Evolutionary conservation across 2,329 filamentous ascomycete species (phyloP), one percentile per base, ranked within the genome.

Genomic region (Arthrobotrys megalospora): DNA sequence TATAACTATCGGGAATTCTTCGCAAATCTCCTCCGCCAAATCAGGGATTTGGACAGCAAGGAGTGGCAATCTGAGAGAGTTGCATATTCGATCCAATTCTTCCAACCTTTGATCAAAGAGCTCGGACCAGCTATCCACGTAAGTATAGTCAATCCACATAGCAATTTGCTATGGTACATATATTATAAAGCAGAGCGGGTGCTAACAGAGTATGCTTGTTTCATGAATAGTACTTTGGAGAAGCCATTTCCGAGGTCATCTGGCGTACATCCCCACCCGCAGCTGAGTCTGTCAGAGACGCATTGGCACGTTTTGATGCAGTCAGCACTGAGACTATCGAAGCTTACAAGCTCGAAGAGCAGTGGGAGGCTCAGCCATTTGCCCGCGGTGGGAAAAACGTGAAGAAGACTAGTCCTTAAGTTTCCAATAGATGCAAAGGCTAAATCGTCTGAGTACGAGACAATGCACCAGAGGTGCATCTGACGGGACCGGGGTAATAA

Each of bases 261-360:
- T 48, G 45, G 45, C 45, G 19, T 4, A 48, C 45, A 48, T 48
- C 45, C 11, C 45, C 19, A 21, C 7, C 45, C 24, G 45, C 19
- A 21, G 45, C 45, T 14, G 45, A 48, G 19, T 48, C 45, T 11
- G 19, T 48, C 11, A 48, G 16, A 48, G 45, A 48, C 12, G 45
- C 45, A 6, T 48, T 48, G 45, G 45, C 45, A 21, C 45, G 45
- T 16, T 48, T 48, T 24, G 45, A 48, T 24, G 45, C 45, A 8
- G 45, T 48, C 45, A 48, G 45, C 45, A 48, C 19, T 8, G 16
- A 48, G 45, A 48, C 45, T 48, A 48, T 48, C 11, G 45, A 48
- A 12, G 45, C 45, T 10, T 48, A 48, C 11, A 48, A 12, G 19
- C 1, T 48, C 12, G 19, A 48, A 10, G 11, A 21, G 11, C 11